phyloP scores from a whole-genome alignment of 176 grass and related monocot genomes.

The Oryza nivara region DNA sequence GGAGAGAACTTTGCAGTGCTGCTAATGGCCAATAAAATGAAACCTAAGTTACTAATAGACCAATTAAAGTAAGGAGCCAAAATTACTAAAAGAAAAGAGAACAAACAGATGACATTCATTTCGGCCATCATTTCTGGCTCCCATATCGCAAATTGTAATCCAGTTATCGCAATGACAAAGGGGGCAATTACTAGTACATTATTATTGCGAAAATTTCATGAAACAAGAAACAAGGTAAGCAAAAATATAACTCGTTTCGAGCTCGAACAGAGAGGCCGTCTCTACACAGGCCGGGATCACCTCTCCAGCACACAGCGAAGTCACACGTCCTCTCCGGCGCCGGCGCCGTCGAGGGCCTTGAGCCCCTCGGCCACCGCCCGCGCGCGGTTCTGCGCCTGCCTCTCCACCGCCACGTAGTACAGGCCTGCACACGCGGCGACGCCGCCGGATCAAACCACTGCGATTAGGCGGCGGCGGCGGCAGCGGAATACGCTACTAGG shows the following conservation, averaged over 20 bases:
- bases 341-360: conserved; percentile 52
- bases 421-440: conserved; percentile 40
- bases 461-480: background rate
- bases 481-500: background rate
- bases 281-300: conserved; percentile 11
- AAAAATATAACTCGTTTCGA: conserved; percentile 17
- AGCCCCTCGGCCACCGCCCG: conserved; percentile 71
- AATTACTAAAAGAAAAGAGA: background rate
- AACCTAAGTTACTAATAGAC: background rate
- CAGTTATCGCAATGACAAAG: background rate
- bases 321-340: conserved; percentile 54
- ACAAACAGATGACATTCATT: background rate
- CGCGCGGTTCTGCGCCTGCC: conserved; percentile 79
- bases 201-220: conserved; percentile 42
- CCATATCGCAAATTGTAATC: background rate
- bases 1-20: background rate
- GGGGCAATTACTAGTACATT: conserved; percentile 40
- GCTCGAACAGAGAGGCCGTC: conserved; percentile 3
- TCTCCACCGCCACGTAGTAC: conserved; percentile 88
- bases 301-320: background rate
- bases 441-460: background rate
- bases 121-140: conserved; percentile 18
- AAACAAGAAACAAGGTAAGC: conserved; percentile 10
- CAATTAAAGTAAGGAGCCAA: background rate
- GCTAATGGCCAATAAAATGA: background rate